Base-by-base conservation (phyloP, 306 rosid genomes). In the Rosa rugosa region DNA sequence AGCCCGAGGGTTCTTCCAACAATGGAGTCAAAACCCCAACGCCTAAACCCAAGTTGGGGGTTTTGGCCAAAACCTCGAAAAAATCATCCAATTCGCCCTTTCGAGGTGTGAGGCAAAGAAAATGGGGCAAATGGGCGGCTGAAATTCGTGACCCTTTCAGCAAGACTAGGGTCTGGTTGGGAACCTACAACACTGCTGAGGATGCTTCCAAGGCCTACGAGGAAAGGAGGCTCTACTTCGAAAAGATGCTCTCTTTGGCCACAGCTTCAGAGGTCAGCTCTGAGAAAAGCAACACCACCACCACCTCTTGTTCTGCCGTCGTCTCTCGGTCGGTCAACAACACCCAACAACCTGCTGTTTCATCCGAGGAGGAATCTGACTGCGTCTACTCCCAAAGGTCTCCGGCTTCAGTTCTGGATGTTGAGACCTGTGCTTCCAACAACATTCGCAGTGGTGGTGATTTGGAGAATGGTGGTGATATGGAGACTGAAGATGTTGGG, bases 71-170 rank as follows among this genome's bases (percentile, higher is more conserved):
- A 75, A 63, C 80, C 23, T 44, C 79, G 0, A 79, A 64, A 36
- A 87, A 75, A 13, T 81, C 78, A 11, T 53, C 91, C 0, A 74
- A 85, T 40, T 83, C 91, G 0, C 88, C 86, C 17, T 90, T 71
- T 76, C 87, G 89, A 83, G 99, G 99, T 0, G 98, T 95, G 51
- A 72, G 99, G 23, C 89, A 85, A 78, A 84, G 99, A 69, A 84
- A 91, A 59, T 95, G 97, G 90, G 99, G 99, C 0, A 93, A 89
- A 79, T 95, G 98, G 98, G 98, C 97, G 0, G 98, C 99, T 1
- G 99, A 95, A 78, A 95, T 95, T 77, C 97, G 99, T 1, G 91
- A 93, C 69, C 99, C 99, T 0, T 85, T 90, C 25, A 77, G 78
- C 14, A 66, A 83, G 27, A 50, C 12, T 5, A 87, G 98, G 0